A percentile compares a stretch with the other conserved stretches of the same genome.
Evolutionary conservation across 768 basidiomycete genomes (phyloP).

Genomic region (Agrocybe praecox): DNA sequence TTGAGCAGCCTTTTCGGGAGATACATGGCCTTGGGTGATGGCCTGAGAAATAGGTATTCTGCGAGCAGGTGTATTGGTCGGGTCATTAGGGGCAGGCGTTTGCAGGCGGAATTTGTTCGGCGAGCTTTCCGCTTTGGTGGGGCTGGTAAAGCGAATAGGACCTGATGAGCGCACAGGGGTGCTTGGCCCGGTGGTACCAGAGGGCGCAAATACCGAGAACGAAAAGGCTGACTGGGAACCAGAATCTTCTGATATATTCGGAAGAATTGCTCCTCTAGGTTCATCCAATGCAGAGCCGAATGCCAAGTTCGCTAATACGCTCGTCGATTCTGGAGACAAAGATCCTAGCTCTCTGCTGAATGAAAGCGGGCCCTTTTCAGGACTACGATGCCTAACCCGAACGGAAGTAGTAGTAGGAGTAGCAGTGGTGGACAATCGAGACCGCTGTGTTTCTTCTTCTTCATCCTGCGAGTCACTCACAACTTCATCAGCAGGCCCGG

Average conservation of each 20-base stretch:
- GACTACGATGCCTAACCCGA: slow-evolving; percentile 23
- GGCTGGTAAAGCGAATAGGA: slow-evolving; percentile 26
- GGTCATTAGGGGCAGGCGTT: slow-evolving; percentile 33
- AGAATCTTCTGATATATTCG: neutral
- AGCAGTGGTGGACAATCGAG: slow-evolving; percentile 9
- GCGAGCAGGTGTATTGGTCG: slow-evolving; percentile 60
- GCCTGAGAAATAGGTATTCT: slow-evolving; percentile 61
- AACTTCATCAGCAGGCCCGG: slow-evolving; percentile 15
- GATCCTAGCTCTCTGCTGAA: slow-evolving; percentile 50
- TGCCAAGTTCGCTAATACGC: slow-evolving; percentile 25
- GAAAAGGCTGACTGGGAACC: slow-evolving; percentile 23
- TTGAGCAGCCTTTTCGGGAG: slow-evolving; percentile 46
- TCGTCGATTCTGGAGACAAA: slow-evolving; percentile 59
- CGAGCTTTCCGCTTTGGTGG: slow-evolving; percentile 25
- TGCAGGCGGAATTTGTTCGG: slow-evolving; percentile 34
- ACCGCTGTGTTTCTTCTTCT: slow-evolving; percentile 15
- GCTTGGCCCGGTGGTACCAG: slow-evolving; percentile 20
- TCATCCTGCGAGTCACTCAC: slow-evolving; percentile 23
- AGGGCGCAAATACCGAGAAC: slow-evolving; percentile 28
- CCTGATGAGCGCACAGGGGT: slow-evolving; percentile 20
- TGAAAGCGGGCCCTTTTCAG: slow-evolving; percentile 18
- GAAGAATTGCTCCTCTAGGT: too few species aligned
- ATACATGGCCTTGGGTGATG: slow-evolving; percentile 49
- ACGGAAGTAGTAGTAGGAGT: neutral
- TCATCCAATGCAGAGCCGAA: slow-evolving; percentile 11